Conservation (phyloP, 495 filamentous ascomycete species). For the Neurospora tetraspora region DNA sequence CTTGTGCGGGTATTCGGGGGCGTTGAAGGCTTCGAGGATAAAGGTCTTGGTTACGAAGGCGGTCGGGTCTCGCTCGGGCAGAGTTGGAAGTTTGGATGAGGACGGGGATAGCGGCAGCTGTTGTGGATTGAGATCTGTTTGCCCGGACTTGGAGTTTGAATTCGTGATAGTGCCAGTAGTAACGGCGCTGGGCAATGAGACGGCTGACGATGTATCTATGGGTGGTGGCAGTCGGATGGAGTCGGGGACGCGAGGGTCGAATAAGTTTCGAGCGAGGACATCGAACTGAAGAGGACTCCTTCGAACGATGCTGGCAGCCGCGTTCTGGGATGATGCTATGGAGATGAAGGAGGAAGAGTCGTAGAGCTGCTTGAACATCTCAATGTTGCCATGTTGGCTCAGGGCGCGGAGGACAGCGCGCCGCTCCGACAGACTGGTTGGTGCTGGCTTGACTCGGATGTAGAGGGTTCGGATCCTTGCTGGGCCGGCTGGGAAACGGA, state of each 20-base stretch:
- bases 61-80: background rate
- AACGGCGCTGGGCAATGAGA: background rate
- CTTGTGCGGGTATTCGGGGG: slow-evolving; percentile 26
- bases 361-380: slow-evolving; percentile 61
- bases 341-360: slow-evolving; percentile 33
- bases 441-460: slow-evolving; percentile 53
- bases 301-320: slow-evolving; percentile 13
- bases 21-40: slow-evolving; percentile 26
- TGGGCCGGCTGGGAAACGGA: background rate
- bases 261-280: background rate
- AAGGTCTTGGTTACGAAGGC: slow-evolving; percentile 17
- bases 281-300: slow-evolving; percentile 20
- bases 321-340: slow-evolving; percentile 17
- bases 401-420: slow-evolving; percentile 60
- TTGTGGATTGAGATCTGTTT: background rate
- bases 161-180: background rate
- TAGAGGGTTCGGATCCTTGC: slow-evolving; percentile 36
- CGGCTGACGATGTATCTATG: background rate
- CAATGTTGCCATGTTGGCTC: slow-evolving; percentile 66
- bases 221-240: background rate
- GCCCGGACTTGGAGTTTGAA: background rate
- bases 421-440: slow-evolving; percentile 57
- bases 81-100: background rate
- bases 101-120: background rate
- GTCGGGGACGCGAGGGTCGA: background rate